Base-by-base conservation (phyloP, 805 yeast genomes). In the Saccharomyces eubayanus region DNA sequence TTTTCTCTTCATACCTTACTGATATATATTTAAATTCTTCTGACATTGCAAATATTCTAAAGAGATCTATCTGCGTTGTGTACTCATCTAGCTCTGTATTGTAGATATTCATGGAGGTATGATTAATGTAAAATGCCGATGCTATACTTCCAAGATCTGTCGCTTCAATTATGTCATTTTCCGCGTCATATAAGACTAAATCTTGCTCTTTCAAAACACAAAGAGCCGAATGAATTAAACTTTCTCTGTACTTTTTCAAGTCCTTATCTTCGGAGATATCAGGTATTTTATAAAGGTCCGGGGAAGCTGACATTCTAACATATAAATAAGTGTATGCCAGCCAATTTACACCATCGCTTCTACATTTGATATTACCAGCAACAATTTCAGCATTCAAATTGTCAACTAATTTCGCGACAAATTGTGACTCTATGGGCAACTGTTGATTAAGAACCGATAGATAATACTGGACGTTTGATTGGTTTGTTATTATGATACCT, bases 391-490 rank as follows among this genome's bases (percentile, higher is more conserved):
- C 97, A 71, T 92, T 92, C 47, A 92, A 59, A 53, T 73, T 79
- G 67, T 91, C 97, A 0, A 85, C 83, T 27, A 92, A 63, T 57
- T 77, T 81, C 16, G 84, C 70, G 73, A 88, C 79, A 53, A 92
- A 68, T 65, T 89, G 96, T 2, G 96, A 88, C 69, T 92, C 97
- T 52, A 92, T 92, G 0, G 97, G 96, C 14, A 92, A 72, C 63
- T 90, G 96, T 59, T 90, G 95, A 65, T 90, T 91, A 58, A 90
- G 74, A n/a, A 92, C 79, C 0, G 97, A 96, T 62, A 94, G 75
- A 64, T 90, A 92, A 65, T 89, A 91, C 59, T 88, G 92, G 16
- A 92, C 77, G 62, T 90, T 96, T 21, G 84, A 83, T 55, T 88
- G 94, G 0, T 91, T 78, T 0, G 98, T 94, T 49, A 92, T 89